Percentiles rank a stretch among this genome's conserved stretches.
These are phyloP conservation scores for Wickerhamiella dianesei DNA, from an alignment of 805 yeast genomes.

Conservation along the genomic window DNA sequence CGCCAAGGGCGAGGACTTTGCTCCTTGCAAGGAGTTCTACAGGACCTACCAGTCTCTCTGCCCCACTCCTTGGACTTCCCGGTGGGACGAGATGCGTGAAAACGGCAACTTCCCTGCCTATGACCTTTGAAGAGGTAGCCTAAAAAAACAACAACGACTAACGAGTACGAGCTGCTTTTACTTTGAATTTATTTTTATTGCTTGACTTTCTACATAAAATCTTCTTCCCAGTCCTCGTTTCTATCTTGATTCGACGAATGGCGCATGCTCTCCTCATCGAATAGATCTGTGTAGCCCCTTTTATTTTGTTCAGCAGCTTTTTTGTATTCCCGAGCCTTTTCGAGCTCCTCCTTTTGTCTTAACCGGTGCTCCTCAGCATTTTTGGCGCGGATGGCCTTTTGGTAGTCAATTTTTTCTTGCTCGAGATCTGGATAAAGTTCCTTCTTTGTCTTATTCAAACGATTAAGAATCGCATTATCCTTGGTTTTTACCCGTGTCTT, in stretches of 20 bases:
- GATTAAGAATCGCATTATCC: constrained; percentile 46
- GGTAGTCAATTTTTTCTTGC: constrained; percentile 30
- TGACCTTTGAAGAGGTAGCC: background rate
- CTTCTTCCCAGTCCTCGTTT: constrained; percentile 44
- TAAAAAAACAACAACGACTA: background rate
- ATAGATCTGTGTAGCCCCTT: constrained; percentile 36
- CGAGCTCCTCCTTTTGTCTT: constrained; percentile 30
- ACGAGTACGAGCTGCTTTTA: background rate
- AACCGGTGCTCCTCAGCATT: constrained; percentile 26
- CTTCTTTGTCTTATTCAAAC: constrained; percentile 48
- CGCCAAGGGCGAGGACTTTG: constrained; percentile 96
- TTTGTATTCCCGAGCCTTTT: constrained; percentile 19
- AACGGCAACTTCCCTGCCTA: constrained; percentile 33
- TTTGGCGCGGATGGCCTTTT: constrained; percentile 24
- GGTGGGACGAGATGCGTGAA: constrained; percentile 34
- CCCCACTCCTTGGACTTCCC: constrained; percentile 27
- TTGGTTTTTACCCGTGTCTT: constrained; percentile 40
- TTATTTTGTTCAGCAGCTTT: constrained; percentile 26
- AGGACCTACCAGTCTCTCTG: constrained; percentile 66
- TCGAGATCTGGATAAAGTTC: constrained; percentile 41
- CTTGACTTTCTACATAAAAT: constrained; percentile 32
- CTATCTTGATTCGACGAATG: constrained; percentile 35
- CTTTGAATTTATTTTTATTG: constrained; percentile 33
- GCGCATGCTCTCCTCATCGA: constrained; percentile 33
- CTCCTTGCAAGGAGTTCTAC: constrained; percentile 92